phyloP scores from a whole-genome alignment of 495 filamentous ascomycete species.

The Staphylotrichum longicolle region DNA sequence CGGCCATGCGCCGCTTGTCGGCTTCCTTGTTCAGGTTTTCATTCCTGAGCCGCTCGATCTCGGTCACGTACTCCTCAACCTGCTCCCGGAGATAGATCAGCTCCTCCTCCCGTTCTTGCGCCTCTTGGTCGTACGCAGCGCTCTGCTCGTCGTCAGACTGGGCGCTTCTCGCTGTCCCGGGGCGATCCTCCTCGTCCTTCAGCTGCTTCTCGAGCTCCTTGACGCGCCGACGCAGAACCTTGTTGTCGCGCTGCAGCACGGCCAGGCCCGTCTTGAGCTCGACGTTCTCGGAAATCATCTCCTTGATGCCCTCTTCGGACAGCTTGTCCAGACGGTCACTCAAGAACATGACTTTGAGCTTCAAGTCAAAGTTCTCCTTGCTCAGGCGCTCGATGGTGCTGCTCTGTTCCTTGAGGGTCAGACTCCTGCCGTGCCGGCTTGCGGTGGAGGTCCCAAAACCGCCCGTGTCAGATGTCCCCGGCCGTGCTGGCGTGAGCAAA shows the following conservation, averaged over 20 bases:
- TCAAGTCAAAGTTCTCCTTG: constrained; percentile 96
- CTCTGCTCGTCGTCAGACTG: constrained; percentile 52
- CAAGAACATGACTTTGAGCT: constrained; percentile 95
- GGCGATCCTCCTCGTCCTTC: constrained; percentile 66
- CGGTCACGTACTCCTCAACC: constrained; percentile 74
- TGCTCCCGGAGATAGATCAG: constrained; percentile 76
- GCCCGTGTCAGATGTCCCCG: constrained; percentile 53
- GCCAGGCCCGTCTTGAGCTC: constrained; percentile 88
- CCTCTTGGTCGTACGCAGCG: constrained; percentile 53
- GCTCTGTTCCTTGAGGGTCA: constrained; percentile 96
- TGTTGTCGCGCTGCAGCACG: constrained; percentile 84
- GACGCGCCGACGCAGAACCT: constrained; percentile 69
- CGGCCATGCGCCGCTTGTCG: constrained; percentile 77
- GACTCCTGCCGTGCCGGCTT: constrained; percentile 64
- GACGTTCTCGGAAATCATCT: constrained; percentile 95
- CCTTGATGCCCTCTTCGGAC: constrained; percentile 93
- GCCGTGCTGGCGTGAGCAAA: constrained; percentile 51
- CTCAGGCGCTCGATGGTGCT: constrained; percentile 92
- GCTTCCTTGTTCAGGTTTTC: constrained; percentile 73
- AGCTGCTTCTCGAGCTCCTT: constrained; percentile 83
- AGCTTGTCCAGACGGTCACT: constrained; percentile 89
- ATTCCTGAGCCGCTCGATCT: constrained; percentile 75
- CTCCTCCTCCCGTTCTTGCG: constrained; percentile 79
- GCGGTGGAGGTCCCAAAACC: constrained; percentile 45
- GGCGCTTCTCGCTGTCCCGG: constrained; percentile 51